phyloP scores from a whole-genome alignment of 805 yeast species.

The Wickerhamomyces hampshirensis region DNA sequence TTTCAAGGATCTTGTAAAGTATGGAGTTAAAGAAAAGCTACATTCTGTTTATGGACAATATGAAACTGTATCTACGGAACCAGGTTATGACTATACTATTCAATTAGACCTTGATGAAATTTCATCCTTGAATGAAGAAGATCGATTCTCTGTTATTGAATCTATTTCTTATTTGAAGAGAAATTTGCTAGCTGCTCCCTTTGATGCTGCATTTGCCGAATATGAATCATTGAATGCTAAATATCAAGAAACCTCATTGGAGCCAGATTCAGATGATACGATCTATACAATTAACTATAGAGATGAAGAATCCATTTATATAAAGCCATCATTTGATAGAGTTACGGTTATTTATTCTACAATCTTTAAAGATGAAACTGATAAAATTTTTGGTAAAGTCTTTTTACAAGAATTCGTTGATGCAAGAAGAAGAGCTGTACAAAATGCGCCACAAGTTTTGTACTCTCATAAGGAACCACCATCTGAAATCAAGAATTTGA shows the following conservation, averaged over 20 bases:
- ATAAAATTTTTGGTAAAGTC: conserved; percentile 83
- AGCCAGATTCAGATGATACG: conserved; percentile 19
- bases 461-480: conserved; percentile 92
- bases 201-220: conserved; percentile 76
- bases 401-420: conserved; percentile 92
- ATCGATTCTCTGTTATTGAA: conserved; percentile 46
- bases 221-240: conserved; percentile 54
- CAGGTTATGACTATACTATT: conserved; percentile 78
- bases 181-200: conserved; percentile 88
- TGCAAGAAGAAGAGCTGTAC: conserved; percentile 92
- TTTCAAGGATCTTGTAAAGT: conserved; percentile 64
- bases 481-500: conserved; percentile 60
- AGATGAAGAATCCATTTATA: conserved; percentile 87
- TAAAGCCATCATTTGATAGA: conserved; percentile 90
- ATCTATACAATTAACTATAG: conserved; percentile 63
- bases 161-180: conserved; percentile 76
- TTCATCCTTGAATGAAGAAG: conserved; percentile 38
- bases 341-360: conserved; percentile 96
- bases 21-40: conserved; percentile 57
- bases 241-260: conserved; percentile 26
- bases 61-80: conserved; percentile 45
- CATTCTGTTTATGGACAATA: conserved; percentile 44
- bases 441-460: conserved; percentile 96
- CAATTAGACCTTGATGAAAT: conserved; percentile 53
- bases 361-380: conserved; percentile 93